Base-by-base conservation (phyloP, 2,329 filamentous ascomycete species). In the Pseudogymnoascus sp. region DNA sequence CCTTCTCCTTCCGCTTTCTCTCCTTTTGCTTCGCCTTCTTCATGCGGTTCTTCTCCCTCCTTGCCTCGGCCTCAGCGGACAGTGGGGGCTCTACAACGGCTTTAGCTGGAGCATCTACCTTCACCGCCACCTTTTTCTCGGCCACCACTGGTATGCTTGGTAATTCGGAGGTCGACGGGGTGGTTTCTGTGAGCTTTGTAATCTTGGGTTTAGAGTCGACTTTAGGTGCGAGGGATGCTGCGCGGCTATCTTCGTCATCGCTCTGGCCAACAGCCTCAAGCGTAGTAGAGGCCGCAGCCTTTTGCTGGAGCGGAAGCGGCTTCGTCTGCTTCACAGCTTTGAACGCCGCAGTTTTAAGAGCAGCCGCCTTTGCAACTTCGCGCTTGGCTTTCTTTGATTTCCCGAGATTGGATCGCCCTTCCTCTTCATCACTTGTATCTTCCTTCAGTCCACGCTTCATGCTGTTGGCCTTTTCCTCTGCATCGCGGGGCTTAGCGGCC, bases 361-460 rank as follows among this genome's bases (percentile, higher is more conserved):
- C 35, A 9, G 57, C 57, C 6, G 57, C 57, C 17, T 40, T 37
- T 17, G 57, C 57, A 59, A 59, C 17, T 5, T 58, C 44, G 41
- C 44, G 29, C n/a, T 69, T 71, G 40, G 65, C 31, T 50, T 72
- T 73, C 67, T 73, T 73, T 37, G 69, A 68, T 44, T 67, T 71
- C 33, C 71, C 71, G 31, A 73, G 41, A n/a, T 64, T 65, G 60
- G 71, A 71, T 50, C 72, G 66, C 2, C 72, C 71, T 58, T 68
- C 69, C 21, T 73, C 72, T 33, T 74, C 72, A 63, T 73, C 72
- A 58, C 72, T 73, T 39, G 67, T 71, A 37, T 72, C 69, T 24
- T 65, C 65, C 40, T 50, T 66, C 58, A 68, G 60, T 10, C 59
- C 66, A n/a, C 70, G 65, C 63, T 71, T 72, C 17, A 67, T 67